Conservation (phyloP, 2,329 filamentous ascomycete genomes). For the Claviceps purpurea region DNA sequence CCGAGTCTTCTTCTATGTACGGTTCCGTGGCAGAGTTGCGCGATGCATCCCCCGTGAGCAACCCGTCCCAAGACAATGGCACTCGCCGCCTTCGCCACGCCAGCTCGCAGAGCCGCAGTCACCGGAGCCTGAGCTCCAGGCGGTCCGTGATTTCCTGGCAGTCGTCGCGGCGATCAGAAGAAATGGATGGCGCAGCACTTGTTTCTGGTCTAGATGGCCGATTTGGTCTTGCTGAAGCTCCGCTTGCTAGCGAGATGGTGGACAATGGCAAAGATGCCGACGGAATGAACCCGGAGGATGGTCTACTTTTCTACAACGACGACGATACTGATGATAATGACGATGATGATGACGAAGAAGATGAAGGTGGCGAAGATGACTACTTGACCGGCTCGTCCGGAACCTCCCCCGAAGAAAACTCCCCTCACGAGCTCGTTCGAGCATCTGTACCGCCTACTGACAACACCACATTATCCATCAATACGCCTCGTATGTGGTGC, state of each 20-base stretch:
- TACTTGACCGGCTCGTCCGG: slow-evolving; percentile 29
- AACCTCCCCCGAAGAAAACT: slow-evolving; percentile 50
- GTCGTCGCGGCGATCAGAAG: slow-evolving; percentile 29
- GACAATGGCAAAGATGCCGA: slow-evolving; percentile 28
- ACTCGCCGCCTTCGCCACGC: slow-evolving; percentile 21
- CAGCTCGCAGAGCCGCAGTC: slow-evolving; percentile 16
- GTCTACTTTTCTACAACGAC: slow-evolving; percentile 21
- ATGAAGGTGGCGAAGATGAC: slow-evolving; percentile 26
- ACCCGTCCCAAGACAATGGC: slow-evolving; percentile 18
- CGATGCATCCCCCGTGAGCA: slow-evolving; percentile 22
- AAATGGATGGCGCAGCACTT: slow-evolving; percentile 37
- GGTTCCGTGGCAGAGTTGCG: slow-evolving; percentile 24
- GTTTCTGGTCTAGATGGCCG: slow-evolving; percentile 40
- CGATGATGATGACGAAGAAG: slow-evolving; percentile 17
- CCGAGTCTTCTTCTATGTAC: slow-evolving; percentile 20
- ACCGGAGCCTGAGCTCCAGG: slow-evolving; percentile 18
- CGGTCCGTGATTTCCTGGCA: slow-evolving; percentile 19
- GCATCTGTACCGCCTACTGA: slow-evolving; percentile 68
- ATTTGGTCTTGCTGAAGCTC: slow-evolving; percentile 35
- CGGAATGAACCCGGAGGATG: slow-evolving; percentile 21
- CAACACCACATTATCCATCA: slow-evolving; percentile 66
- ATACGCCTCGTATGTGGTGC: slow-evolving; percentile 78
- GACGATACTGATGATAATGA: slow-evolving; percentile 6
- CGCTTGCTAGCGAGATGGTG: slow-evolving; percentile 31
- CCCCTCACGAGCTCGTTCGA: slow-evolving; percentile 65